Percentiles rank a stretch among this genome's conserved stretches.
Evolutionary conservation across 2,329 filamentous ascomycete species (phyloP).

Genomic region (Arthrinium puccinioides): DNA sequence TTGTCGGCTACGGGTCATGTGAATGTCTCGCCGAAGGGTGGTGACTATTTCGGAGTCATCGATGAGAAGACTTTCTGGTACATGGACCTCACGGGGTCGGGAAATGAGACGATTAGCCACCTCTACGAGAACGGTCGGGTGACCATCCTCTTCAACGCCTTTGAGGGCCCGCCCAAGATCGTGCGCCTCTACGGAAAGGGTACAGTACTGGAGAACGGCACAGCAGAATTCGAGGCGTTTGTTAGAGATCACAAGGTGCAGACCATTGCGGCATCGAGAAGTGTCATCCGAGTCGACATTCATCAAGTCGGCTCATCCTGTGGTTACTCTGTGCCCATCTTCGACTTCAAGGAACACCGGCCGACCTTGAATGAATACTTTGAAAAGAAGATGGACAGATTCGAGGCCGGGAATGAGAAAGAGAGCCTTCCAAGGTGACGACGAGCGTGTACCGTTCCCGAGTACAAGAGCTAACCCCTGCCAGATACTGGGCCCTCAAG

Average conservation of each 20-base stretch:
- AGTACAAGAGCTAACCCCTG: no score
- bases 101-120: conserved; percentile 69
- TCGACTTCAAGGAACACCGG: conserved; percentile 29
- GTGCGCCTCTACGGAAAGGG: conserved; percentile 30
- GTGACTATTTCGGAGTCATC: conserved; percentile 34
- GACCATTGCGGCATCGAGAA: conserved; percentile 22
- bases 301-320: conserved; percentile 32
- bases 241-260: conserved; percentile 22
- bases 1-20: conserved; percentile 57
- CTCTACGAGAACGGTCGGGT: conserved; percentile 70
- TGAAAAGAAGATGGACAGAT: conserved; percentile 22
- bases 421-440: conserved; percentile 26
- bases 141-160: conserved; percentile 62
- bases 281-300: conserved; percentile 29
- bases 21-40: conserved; percentile 72
- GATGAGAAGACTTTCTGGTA: conserved; percentile 40
- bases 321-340: conserved; percentile 31
- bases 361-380: conserved; percentile 25
- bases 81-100: conserved; percentile 67
- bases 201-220: conserved; percentile 26
- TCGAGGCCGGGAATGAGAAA: conserved; percentile 22
- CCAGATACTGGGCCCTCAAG: conserved; percentile 34
- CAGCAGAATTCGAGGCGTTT: conserved; percentile 22
- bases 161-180: conserved; percentile 30
- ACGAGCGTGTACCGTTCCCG: neutral